phyloP scores from a whole-genome alignment of 2,329 filamentous ascomycete species.

The Trichoderma koningiopsis region DNA sequence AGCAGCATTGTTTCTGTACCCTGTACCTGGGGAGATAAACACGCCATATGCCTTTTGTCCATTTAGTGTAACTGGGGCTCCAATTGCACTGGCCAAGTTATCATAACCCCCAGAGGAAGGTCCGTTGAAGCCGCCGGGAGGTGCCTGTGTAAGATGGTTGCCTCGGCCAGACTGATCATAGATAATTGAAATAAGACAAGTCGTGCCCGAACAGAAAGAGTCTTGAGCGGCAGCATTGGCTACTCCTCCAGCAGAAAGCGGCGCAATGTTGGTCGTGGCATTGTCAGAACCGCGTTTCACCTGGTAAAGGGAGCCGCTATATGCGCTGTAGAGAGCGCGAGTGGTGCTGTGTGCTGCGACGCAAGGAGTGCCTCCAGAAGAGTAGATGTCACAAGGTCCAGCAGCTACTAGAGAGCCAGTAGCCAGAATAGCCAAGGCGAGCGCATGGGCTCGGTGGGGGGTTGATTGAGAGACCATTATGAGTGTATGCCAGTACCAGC shows the following conservation, averaged over 20 bases:
- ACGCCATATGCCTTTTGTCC: constrained; percentile 22
- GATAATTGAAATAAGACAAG: constrained; percentile 14
- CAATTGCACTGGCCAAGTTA: not conserved
- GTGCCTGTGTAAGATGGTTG: constrained; percentile 13
- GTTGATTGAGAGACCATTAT: not conserved
- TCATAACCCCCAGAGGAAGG: not conserved
- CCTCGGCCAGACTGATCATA: constrained; percentile 17
- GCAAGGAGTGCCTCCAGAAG: constrained; percentile 10
- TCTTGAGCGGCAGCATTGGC: constrained; percentile 22
- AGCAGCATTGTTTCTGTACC: constrained; percentile 11
- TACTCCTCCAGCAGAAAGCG: constrained; percentile 1
- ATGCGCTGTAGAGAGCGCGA: constrained; percentile 7
- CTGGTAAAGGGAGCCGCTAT: not conserved
- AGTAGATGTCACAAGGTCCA: constrained; percentile 10
- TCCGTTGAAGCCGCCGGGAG: not conserved
- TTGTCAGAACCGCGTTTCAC: constrained; percentile 16
- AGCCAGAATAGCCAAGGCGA: not conserved
- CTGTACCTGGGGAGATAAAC: constrained; percentile 10
- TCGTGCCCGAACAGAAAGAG: constrained; percentile 14
- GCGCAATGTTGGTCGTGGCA: not conserved
- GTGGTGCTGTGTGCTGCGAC: constrained; percentile 20
- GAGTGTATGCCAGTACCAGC: not conserved
- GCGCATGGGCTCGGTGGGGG: not conserved
- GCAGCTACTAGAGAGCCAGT: not conserved
- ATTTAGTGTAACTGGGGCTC: constrained; percentile 5